These are phyloP conservation scores for Bremia lactucae DNA, from an alignment of 352 stramenopile species.

Conservation along the genomic window DNA sequence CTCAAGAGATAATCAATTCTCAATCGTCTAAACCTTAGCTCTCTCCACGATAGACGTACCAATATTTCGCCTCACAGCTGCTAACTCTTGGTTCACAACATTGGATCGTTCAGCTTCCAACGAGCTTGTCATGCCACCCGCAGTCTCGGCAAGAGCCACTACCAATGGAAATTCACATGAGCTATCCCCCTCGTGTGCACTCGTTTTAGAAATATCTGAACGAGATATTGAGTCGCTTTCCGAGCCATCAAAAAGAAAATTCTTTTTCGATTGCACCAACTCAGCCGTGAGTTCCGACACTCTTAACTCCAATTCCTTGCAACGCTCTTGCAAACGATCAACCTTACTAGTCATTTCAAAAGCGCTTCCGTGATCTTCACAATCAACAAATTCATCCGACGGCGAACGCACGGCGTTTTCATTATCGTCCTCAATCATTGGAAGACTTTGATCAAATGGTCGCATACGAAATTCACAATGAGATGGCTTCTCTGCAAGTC, in stretches of 20 bases:
- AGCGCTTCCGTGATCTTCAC: constrained; percentile 12
- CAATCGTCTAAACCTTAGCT: not conserved
- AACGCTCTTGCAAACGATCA: constrained; percentile 54
- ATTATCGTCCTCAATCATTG: constrained; percentile 45
- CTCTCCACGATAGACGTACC: constrained; percentile 14
- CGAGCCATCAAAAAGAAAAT: constrained; percentile 56
- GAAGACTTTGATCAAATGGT: constrained; percentile 74
- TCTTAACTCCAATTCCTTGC: constrained; percentile 54
- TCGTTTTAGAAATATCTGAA: constrained; percentile 64
- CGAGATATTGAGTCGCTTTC: constrained; percentile 52
- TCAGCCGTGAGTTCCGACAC: constrained; percentile 54
- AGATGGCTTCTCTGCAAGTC: constrained; percentile 77
- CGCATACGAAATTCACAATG: constrained; percentile 84
- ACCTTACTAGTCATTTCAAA: constrained; percentile 22
- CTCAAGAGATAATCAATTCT: not conserved
- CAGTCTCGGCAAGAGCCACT: constrained; percentile 60
- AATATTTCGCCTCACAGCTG: constrained; percentile 37
- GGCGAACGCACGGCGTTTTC: constrained; percentile 22
- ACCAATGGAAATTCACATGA: constrained; percentile 79
- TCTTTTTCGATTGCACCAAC: constrained; percentile 64
- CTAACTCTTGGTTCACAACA: constrained; percentile 46
- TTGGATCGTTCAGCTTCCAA: constrained; percentile 54
- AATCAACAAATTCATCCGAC: constrained; percentile 25
- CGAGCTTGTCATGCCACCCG: constrained; percentile 59
- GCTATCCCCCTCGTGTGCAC: constrained; percentile 48